A percentile compares a stretch with the other conserved stretches of the same genome.
phyloP scores from a whole-genome alignment of 306 rosid species.

The Senna tora region DNA sequence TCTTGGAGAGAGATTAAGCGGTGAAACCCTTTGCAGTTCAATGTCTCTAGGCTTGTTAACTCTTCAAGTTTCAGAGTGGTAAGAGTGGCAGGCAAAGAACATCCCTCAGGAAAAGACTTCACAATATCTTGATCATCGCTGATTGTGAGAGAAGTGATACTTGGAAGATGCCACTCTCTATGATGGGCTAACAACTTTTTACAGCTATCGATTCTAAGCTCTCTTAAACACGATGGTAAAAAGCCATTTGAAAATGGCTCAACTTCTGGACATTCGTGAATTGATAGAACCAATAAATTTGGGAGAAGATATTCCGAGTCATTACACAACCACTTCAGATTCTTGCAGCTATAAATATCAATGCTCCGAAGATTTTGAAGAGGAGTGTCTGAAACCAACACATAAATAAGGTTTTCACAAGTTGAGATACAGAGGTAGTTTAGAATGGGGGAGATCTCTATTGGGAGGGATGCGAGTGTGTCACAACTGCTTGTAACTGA shows the following conservation, averaged over 20 bases:
- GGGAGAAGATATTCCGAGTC: neutral
- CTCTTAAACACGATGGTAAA: neutral
- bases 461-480: neutral
- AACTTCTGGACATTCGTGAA: neutral
- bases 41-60: neutral
- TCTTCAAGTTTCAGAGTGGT: fast-evolving
- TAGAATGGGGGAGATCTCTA: constrained; percentile 8
- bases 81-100: constrained; percentile 22
- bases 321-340: neutral
- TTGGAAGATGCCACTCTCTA: neutral
- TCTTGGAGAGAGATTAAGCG: constrained; percentile 9
- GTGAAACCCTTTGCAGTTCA: constrained; percentile 2
- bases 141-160: neutral
- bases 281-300: fast-evolving
- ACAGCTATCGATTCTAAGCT: neutral
- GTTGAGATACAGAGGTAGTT: neutral
- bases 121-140: neutral
- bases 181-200: neutral
- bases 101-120: neutral
- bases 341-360: neutral
- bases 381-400: too few species aligned
- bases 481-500: neutral
- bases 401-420: neutral
- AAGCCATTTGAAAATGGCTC: neutral
- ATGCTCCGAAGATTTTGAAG: neutral